phyloP scores from a whole-genome alignment of 371 early-diverging fungal genomes.

The Saksenaea vasiformis region DNA sequence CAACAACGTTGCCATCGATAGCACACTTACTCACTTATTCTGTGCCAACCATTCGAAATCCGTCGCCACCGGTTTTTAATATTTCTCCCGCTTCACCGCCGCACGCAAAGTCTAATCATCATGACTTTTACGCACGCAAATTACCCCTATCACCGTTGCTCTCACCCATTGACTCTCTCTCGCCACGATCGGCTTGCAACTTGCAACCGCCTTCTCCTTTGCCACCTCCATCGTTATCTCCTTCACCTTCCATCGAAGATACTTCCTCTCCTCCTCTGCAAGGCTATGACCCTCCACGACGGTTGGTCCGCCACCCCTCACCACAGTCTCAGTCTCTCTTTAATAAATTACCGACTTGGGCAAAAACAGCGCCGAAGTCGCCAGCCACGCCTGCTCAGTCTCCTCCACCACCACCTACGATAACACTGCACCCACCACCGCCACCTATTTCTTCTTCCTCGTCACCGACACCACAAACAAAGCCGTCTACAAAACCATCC shows the following conservation, averaged over 20 bases:
- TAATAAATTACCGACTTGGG: slow-evolving; percentile 1
- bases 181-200: neutral
- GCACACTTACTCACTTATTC: neutral
- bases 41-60: slow-evolving; percentile 13
- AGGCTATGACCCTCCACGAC: slow-evolving; percentile 26
- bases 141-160: slow-evolving; percentile 7
- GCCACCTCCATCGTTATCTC: slow-evolving; percentile 8
- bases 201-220: slow-evolving; percentile 12
- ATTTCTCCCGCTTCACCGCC: slow-evolving; percentile 10
- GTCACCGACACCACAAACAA: too few species aligned
- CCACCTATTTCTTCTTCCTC: neutral
- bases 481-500: too few species aligned
- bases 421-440: neutral
- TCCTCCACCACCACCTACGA: neutral
- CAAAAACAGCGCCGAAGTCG: slow-evolving; percentile 6
- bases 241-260: slow-evolving; percentile 15
- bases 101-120: slow-evolving; percentile 3
- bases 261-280: slow-evolving; percentile 6
- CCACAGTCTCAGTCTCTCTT: neutral
- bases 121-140: neutral
- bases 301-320: neutral
- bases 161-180: neutral
- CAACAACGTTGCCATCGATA: neutral
- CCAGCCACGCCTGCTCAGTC: neutral
- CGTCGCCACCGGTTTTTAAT: slow-evolving; percentile 10